phyloP scores from a whole-genome alignment of 495 filamentous ascomycete species.

The Pyrenula massariospora region DNA sequence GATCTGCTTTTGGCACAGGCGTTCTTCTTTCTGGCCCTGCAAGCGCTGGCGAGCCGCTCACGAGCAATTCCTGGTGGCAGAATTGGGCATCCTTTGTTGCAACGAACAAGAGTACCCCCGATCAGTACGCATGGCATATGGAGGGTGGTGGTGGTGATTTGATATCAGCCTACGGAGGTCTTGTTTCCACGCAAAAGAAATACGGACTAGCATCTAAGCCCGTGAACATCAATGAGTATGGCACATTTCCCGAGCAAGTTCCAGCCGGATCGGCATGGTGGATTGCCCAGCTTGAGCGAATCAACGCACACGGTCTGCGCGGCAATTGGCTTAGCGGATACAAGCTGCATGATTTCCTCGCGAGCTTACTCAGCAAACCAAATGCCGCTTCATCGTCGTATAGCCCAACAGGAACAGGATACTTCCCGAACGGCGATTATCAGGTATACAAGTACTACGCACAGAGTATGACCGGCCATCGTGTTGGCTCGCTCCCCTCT shows the following conservation, averaged over 20 bases:
- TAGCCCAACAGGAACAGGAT: conserved; percentile 12
- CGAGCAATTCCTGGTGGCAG: conserved; percentile 14
- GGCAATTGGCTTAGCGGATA: conserved; percentile 21
- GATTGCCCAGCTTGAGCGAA: conserved; percentile 20
- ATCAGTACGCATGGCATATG: conserved; percentile 19
- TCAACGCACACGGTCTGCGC: conserved; percentile 16
- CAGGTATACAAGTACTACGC: conserved; percentile 27
- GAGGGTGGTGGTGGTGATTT: conserved; percentile 14
- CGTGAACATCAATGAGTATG: conserved; percentile 28
- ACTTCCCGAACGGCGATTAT: conserved; percentile 19
- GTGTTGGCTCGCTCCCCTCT: conserved; percentile 14
- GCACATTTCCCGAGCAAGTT: conserved; percentile 14
- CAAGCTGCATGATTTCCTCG: conserved; percentile 20
- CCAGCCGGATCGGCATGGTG: conserved; percentile 19
- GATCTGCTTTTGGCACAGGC: conserved; percentile 4
- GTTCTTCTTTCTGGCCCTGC: conserved; percentile 13
- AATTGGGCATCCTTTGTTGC: conserved; percentile 10
- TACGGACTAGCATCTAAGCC: conserved; percentile 15
- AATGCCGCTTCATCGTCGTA: conserved; percentile 7
- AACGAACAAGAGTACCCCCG: conserved; percentile 12
- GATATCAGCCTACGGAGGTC: conserved; percentile 8
- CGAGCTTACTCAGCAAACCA: conserved; percentile 15
- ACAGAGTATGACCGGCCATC: conserved; percentile 18
- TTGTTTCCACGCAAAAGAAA: conserved; percentile 8
- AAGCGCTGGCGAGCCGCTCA: conserved; percentile 7